A percentile compares a stretch with the other conserved stretches of the same genome.
Conservation (phyloP, 2,329 filamentous ascomycete genomes). For the Nemania bipapillata region DNA sequence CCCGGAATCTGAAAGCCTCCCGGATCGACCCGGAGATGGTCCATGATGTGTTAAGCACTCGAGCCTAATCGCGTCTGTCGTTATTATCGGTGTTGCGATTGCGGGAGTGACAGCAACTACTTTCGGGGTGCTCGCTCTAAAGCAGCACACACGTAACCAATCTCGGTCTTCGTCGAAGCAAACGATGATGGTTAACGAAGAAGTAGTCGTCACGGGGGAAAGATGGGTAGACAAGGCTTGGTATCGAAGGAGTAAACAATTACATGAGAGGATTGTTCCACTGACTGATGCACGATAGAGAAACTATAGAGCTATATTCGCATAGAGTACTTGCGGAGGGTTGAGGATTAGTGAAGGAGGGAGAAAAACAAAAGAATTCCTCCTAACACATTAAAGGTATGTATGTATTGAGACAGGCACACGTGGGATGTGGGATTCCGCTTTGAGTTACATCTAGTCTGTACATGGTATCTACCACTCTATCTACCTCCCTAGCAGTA, state of each 20-base stretch:
- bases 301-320: slow-evolving; percentile 5
- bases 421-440: slow-evolving; percentile 30
- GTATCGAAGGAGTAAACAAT: slow-evolving; percentile 8
- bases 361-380: slow-evolving; percentile 1
- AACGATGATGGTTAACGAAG: too few species aligned
- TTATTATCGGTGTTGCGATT: slow-evolving; percentile 9
- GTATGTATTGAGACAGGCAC: slow-evolving; percentile 21
- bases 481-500: too few species aligned
- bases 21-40: slow-evolving; percentile 58
- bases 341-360: slow-evolving; percentile 9
- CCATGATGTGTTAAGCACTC: slow-evolving; percentile 52
- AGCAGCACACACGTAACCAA: not conserved
- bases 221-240: slow-evolving; percentile 9
- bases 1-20: slow-evolving; percentile 67
- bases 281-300: slow-evolving; percentile 14
- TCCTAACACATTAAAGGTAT: slow-evolving; percentile 10
- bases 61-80: slow-evolving; percentile 24
- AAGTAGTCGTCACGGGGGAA: too few species aligned
- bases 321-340: not conserved
- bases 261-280: slow-evolving; percentile 19
- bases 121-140: not conserved
- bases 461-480: not conserved
- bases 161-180: slow-evolving; percentile 7
- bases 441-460: slow-evolving; percentile 26
- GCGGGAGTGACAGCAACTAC: not conserved